These are phyloP conservation scores for Tubosaeta sp. DNA, from an alignment of 768 basidiomycete species.

Conservation along the genomic window DNA sequence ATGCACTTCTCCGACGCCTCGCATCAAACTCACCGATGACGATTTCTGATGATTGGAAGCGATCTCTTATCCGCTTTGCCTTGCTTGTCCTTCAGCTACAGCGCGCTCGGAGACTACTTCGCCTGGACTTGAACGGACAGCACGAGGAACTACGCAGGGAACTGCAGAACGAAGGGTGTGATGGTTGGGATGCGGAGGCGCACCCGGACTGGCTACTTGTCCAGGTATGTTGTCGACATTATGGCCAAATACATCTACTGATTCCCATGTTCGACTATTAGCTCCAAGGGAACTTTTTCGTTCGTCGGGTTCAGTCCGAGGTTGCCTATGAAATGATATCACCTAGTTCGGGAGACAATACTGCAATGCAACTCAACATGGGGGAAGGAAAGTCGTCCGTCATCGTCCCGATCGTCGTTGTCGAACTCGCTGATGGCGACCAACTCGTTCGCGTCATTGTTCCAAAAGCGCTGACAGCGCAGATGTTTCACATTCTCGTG, in stretches of 20 bases:
- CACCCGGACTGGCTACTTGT: not conserved
- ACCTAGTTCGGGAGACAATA: constrained; percentile 34
- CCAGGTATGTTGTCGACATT: not conserved
- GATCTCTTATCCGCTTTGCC: constrained; percentile 27
- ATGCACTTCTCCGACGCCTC: constrained; percentile 27
- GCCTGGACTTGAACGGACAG: not conserved
- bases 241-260: not conserved
- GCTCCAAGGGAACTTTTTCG: constrained; percentile 43
- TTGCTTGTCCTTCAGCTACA: constrained; percentile 29
- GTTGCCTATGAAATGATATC: constrained; percentile 46
- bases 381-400: constrained; percentile 28
- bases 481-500: constrained; percentile 45
- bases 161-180: not conserved
- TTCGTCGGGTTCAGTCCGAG: constrained; percentile 39
- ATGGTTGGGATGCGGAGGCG: not conserved
- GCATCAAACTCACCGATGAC: constrained; percentile 13
- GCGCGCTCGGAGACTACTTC: not conserved
- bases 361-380: constrained; percentile 42
- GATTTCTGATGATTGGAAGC: constrained; percentile 23
- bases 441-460: constrained; percentile 46
- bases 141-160: not conserved
- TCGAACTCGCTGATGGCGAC: constrained; percentile 38
- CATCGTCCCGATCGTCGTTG: constrained; percentile 42
- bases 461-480: constrained; percentile 39
- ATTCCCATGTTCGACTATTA: constrained; percentile 9